Base-by-base conservation (phyloP, 129 eudicot genomes). In the Centella asiatica region DNA sequence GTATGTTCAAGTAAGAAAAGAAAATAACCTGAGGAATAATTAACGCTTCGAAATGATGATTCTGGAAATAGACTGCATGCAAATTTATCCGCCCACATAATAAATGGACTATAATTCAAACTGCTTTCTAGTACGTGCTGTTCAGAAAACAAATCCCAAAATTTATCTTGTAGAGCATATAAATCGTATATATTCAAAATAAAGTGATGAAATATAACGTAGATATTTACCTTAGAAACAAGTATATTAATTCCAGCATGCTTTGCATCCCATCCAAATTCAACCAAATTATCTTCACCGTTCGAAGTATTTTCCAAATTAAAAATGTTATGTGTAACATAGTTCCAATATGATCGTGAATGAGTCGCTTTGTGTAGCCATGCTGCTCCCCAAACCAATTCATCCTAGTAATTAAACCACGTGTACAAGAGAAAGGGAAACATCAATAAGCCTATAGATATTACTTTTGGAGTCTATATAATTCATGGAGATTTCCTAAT, bases 311-410 rank as follows among this genome's bases (percentile, higher is more conserved):
- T 50, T 34, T 39, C 40, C 18, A 64, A 61, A 18, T 33, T 31
- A 6, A 42, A n/a, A 1, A 48, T 20, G 23, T 74, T 77, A 55
- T 64, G 27, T 25, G 47, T 69, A 12, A 82, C 64, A 68, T 78
- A 82, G 36, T 73, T 72, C 62, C 61, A 60, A 60, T 82, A 82
- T 6, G n/a, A 19, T 22, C 25, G n/a, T 15, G 31, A 47, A 24
- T 71, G 65, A 47, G 86, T 77, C 48, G 92, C 92, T 76, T 74
- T 84, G 9, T 65, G 69, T 19, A 80, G 56, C 92, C 92, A 84
- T 69, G 87, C 81, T 44, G 92, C 92, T 69, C 70, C 92, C 92
- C 92, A 84, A 13, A 80, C 14, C 72, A 80, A 60, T 56, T 84
- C 92, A 74, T 84, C 92, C 86, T 84, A 61, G 8, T 20, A 4